Conservation (phyloP, 352 stramenopile genomes). For the Phytophthora colocasiae region DNA sequence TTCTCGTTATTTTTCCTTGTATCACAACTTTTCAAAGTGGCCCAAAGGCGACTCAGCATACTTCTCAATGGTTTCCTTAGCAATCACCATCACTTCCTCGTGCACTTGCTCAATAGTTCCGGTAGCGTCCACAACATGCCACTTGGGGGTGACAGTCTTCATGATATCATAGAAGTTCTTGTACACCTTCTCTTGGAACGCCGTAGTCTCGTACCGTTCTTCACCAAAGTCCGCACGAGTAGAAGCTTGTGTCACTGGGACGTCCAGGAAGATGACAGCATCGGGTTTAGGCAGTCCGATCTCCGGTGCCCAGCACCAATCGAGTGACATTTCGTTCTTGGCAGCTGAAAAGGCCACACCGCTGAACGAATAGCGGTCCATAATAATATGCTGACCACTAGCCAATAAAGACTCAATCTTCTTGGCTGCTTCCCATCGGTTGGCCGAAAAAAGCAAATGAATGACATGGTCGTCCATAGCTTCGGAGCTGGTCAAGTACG, state of each 20-base stretch:
- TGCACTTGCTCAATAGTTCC: constrained; percentile 83
- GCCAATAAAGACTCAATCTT: constrained; percentile 74
- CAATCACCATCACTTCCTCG: constrained; percentile 61
- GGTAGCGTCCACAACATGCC: constrained; percentile 84
- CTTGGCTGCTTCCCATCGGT: constrained; percentile 97
- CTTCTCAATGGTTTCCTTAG: constrained; percentile 52
- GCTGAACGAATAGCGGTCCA: constrained; percentile 98
- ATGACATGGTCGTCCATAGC: constrained; percentile 97
- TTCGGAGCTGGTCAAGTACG: constrained; percentile 93
- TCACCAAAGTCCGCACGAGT: constrained; percentile 94
- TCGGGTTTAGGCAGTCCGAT: constrained; percentile 97
- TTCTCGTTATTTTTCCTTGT: neutral
- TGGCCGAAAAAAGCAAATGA: constrained; percentile 99
- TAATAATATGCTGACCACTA: constrained; percentile 93
- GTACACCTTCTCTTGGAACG: constrained; percentile 90
- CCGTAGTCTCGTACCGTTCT: constrained; percentile 92
- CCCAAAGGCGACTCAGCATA: constrained; percentile 37
- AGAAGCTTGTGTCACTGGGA: constrained; percentile 91
- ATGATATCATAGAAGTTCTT: constrained; percentile 83
- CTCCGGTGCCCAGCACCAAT: constrained; percentile 99
- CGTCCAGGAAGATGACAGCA: constrained; percentile 97
- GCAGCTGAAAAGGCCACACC: constrained; percentile 98
- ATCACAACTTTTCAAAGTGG: constrained; percentile 53
- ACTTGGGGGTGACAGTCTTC: constrained; percentile 46
- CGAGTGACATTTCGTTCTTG: constrained; percentile 93